phyloP scores from a whole-genome alignment of 306 rosid genomes.

The Cajanus cajan region DNA sequence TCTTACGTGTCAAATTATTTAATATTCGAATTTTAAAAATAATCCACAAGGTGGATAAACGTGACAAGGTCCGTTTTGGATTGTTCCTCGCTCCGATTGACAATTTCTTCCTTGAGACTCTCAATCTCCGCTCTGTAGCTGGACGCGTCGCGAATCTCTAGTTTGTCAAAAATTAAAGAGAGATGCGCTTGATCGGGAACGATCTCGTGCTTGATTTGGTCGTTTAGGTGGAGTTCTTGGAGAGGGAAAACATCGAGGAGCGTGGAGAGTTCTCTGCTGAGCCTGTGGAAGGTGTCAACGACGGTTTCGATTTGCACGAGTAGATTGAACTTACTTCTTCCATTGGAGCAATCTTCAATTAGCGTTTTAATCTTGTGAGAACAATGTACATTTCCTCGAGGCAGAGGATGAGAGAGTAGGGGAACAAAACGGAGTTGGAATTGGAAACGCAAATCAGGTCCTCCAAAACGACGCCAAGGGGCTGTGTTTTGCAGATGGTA shows the following conservation, averaged over 20 bases:
- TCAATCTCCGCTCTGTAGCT: conserved; percentile 79
- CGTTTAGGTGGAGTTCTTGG: no score
- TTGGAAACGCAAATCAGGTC: conserved; percentile 40
- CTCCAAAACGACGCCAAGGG: no score
- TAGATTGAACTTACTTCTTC: no score
- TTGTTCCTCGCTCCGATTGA: conserved; percentile 60
- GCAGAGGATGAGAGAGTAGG: conserved; percentile 57
- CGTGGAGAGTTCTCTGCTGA: no score
- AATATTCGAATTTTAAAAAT: no score
- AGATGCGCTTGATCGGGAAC: conserved; percentile 35
- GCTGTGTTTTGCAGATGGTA: conserved; percentile 53
- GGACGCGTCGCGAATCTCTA: conserved; percentile 59
- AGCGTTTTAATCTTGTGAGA: conserved; percentile 68
- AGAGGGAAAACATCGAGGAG: no score
- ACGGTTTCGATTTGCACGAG: no score
- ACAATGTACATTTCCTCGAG: conserved; percentile 76
- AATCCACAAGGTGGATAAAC: conserved; percentile 76
- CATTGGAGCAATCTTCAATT: no score
- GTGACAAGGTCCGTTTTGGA: conserved; percentile 55
- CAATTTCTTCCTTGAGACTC: conserved; percentile 68
- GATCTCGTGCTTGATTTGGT: no score
- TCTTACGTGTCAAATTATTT: no score
- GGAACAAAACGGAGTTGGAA: background rate
- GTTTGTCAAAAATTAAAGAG: conserved; percentile 43
- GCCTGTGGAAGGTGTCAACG: no score